Percentiles rank a stretch among this genome's conserved stretches.
Conservation (phyloP, 2,329 filamentous ascomycete genomes). For the Periconia macrospinosa region DNA sequence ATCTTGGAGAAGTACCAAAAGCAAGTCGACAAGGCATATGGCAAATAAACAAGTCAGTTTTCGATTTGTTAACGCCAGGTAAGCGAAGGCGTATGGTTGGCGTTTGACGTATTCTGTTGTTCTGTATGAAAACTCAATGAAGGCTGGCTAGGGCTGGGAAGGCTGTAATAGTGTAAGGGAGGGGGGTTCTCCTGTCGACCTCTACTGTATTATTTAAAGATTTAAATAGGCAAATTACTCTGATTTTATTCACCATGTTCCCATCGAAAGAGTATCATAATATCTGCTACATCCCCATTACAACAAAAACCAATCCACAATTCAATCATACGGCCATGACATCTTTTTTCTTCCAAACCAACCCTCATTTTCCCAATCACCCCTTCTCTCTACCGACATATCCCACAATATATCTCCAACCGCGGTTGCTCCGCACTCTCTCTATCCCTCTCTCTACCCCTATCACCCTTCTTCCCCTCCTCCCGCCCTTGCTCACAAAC, state of each 20-base stretch:
- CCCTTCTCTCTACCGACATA: no score
- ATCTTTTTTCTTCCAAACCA: not conserved
- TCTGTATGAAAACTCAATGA: not conserved
- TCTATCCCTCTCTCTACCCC: no score
- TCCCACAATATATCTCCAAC: no score
- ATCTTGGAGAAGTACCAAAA: conserved; percentile 56
- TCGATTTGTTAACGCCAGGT: not conserved
- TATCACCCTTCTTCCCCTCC: not conserved
- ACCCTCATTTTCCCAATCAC: not conserved
- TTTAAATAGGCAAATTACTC: not conserved
- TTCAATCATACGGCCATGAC: not conserved
- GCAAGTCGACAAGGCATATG: conserved; percentile 53
- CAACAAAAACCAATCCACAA: no score
- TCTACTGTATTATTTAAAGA: not conserved
- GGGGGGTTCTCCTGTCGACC: not conserved
- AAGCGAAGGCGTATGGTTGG: conserved; percentile 2
- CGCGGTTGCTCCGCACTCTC: no score
- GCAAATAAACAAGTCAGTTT: conserved; percentile 7
- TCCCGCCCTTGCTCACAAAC: not conserved
- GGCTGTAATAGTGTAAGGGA: not conserved
- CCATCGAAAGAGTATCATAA: no score
- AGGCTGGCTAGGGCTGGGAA: not conserved
- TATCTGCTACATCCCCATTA: no score
- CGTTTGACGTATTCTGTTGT: not conserved
- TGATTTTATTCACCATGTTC: no score